Evolutionary conservation across 2,329 filamentous ascomycete genomes (phyloP).

Genomic region (Aspergillus transmontanensis): DNA sequence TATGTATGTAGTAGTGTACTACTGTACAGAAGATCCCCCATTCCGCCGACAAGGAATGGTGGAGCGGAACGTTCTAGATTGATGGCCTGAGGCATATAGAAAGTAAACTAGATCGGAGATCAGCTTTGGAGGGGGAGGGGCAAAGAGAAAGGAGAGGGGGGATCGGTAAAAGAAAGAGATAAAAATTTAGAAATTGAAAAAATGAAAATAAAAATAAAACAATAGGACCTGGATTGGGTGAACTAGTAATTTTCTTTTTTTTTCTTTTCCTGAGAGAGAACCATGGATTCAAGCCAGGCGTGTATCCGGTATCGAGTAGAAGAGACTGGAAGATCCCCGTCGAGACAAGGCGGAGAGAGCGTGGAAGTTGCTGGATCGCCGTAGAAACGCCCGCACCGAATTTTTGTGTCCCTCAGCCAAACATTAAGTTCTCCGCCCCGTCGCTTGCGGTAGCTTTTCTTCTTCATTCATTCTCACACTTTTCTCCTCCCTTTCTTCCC

Average conservation of each 20-base stretch:
- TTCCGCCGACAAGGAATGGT: slow-evolving; percentile 12
- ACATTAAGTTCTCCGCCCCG: slow-evolving; percentile 33
- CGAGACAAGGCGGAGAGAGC: slow-evolving; percentile 7
- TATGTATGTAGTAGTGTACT: neutral
- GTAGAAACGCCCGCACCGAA: slow-evolving; percentile 38
- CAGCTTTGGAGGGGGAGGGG: neutral
- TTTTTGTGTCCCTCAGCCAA: slow-evolving; percentile 28
- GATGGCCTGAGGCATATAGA: slow-evolving; percentile 18
- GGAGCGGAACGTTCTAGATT: slow-evolving; percentile 40
- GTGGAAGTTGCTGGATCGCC: slow-evolving; percentile 44
- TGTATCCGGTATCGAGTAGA: neutral
- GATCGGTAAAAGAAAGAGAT: neutral
- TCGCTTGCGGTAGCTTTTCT: slow-evolving; percentile 14
- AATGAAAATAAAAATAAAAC: neutral
- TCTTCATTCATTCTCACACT: slow-evolving; percentile 18
- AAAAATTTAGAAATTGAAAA: neutral
- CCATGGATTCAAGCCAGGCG: neutral
- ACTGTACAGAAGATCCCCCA: neutral
- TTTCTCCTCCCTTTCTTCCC: slow-evolving; percentile 16
- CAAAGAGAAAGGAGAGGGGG: neutral
- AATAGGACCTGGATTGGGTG: no score
- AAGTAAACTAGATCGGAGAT: neutral
- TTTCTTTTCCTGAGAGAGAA: neutral
- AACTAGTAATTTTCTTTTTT: neutral
- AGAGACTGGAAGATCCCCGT: slow-evolving; percentile 9